Base-by-base conservation (phyloP, 2,329 filamentous ascomycete genomes). In the Ascochyta clinopodiicola region DNA sequence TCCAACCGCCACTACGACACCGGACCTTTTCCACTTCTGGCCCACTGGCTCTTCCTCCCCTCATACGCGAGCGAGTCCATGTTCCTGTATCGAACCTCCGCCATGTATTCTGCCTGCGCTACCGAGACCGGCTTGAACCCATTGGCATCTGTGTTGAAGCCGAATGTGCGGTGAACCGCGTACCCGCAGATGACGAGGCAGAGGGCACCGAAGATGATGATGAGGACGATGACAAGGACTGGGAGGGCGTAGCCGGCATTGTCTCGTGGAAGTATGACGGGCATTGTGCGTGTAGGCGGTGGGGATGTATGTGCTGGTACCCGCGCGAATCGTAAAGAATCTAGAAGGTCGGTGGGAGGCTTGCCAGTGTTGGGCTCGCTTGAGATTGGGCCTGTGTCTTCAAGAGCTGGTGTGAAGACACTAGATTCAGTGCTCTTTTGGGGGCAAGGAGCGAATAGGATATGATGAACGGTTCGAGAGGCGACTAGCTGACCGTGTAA, bases 61-160 rank as follows among this genome's bases (percentile, higher is more conserved):
- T 62, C 58, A 10, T 37, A 44, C 17, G 60, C 61, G 37, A 69
- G 24, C 0, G n/a, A 29, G 1, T 60, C 43, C 46, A 64, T 47
- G 32, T 67, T 68, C 39, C 60, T 40, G 0, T 52, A 34, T 27
- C 61, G 40, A 12, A 69, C 65, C 34, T 63, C 63, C 3, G 62
- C 55, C 66, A 69, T 69, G 25, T 69, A 69, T 13, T 59, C 53
- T 17, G 55, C 55, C 36, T 69, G 66, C n/a, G 57, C 62, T 4
- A 19, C 36, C 1, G 48, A 53, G 15, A 54, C 38, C 0, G 49
- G 56, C 44, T 59, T 64, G 40, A 66, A 38, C 1, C 44, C 48
- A 17, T 63, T 61, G 3, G 22, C 42, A 17, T 56, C 47, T 8
- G 29, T 4, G 13, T 25, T 36, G 37, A 66, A 63, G 9, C 62